These are phyloP conservation scores for Westerdykella sp. DNA, from an alignment of 2,329 filamentous ascomycete species.

Conservation along the genomic window DNA sequence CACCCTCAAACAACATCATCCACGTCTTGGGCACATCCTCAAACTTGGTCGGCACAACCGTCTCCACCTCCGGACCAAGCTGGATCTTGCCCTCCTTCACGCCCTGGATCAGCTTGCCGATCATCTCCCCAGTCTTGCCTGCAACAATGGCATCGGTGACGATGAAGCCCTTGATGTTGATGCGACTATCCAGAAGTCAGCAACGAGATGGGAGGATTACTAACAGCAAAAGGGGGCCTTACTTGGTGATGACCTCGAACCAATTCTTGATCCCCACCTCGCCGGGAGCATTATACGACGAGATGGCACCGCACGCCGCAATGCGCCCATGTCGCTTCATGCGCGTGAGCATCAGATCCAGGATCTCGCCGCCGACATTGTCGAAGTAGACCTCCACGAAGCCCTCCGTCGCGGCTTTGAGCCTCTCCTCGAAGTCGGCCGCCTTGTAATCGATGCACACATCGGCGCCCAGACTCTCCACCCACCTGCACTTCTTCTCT, in stretches of 20 bases:
- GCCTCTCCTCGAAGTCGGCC: constrained; percentile 42
- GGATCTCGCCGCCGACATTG: constrained; percentile 46
- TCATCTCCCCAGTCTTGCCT: constrained; percentile 21
- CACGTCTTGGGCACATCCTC: constrained; percentile 47
- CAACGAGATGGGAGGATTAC: too few species aligned
- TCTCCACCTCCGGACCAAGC: constrained; percentile 43
- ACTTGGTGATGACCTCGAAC: constrained; percentile 39
- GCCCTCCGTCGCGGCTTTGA: constrained; percentile 44
- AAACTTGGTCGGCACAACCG: constrained; percentile 42
- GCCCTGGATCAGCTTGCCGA: constrained; percentile 19
- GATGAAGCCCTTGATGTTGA: constrained; percentile 43
- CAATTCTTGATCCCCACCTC: constrained; percentile 37
- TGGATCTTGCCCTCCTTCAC: constrained; percentile 44
- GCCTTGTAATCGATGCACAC: constrained; percentile 52
- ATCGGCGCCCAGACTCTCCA: constrained; percentile 48
- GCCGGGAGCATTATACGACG: constrained; percentile 37
- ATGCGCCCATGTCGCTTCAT: constrained; percentile 40
- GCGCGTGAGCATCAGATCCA: constrained; percentile 43
- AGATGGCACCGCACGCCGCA: constrained; percentile 41
- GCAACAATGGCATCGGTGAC: constrained; percentile 35
- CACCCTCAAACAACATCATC: constrained; percentile 44
- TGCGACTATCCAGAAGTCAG: constrained; percentile 10
- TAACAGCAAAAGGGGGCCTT: too few species aligned
- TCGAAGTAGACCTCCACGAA: constrained; percentile 50
- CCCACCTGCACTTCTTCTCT: constrained; percentile 49